Conservation (phyloP, 768 basidiomycete genomes). For the Boletellus emodensis region DNA sequence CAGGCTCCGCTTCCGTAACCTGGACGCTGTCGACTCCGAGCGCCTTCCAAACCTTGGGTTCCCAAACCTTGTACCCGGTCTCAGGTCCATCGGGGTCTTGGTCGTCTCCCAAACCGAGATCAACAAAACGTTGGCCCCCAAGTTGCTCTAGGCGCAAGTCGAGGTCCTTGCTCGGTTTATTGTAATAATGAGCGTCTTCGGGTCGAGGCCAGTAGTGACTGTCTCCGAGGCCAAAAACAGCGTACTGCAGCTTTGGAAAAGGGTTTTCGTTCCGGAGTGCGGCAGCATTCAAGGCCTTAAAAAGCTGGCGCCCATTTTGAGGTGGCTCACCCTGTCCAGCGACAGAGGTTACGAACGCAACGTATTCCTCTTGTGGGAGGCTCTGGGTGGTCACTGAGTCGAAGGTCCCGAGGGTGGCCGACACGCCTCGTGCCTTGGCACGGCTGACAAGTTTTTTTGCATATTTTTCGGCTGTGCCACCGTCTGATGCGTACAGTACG, state of each 20-base stretch:
- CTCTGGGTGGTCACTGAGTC: slow-evolving; percentile 78
- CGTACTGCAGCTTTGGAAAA: slow-evolving; percentile 63
- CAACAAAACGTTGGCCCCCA: slow-evolving; percentile 70
- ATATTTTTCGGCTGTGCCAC: slow-evolving; percentile 93
- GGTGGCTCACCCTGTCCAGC: slow-evolving; percentile 98
- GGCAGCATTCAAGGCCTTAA: slow-evolving; percentile 78
- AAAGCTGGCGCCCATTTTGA: slow-evolving; percentile 89
- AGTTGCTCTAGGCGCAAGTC: slow-evolving; percentile 74
- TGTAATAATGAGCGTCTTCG: slow-evolving; percentile 98
- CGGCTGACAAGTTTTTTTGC: slow-evolving; percentile 84
- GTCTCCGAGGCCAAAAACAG: slow-evolving; percentile 95
- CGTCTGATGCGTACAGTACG: slow-evolving; percentile 92
- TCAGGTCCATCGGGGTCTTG: slow-evolving; percentile 95
- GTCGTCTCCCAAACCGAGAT: slow-evolving; percentile 88
- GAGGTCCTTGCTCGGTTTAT: slow-evolving; percentile 92
- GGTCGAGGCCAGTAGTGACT: slow-evolving; percentile 98
- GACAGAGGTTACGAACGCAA: slow-evolving; percentile 84
- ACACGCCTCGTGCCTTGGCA: slow-evolving; percentile 80
- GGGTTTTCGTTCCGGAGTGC: slow-evolving; percentile 46
- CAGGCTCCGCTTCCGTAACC: slow-evolving; percentile 88
- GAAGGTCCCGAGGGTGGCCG: slow-evolving; percentile 68
- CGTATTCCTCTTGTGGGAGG: slow-evolving; percentile 68
- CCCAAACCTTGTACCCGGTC: slow-evolving; percentile 98
- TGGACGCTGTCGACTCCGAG: slow-evolving; percentile 88
- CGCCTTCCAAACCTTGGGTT: slow-evolving; percentile 88